Conservation (phyloP, 176 grass and related monocot species). For the Cocos nucifera region DNA sequence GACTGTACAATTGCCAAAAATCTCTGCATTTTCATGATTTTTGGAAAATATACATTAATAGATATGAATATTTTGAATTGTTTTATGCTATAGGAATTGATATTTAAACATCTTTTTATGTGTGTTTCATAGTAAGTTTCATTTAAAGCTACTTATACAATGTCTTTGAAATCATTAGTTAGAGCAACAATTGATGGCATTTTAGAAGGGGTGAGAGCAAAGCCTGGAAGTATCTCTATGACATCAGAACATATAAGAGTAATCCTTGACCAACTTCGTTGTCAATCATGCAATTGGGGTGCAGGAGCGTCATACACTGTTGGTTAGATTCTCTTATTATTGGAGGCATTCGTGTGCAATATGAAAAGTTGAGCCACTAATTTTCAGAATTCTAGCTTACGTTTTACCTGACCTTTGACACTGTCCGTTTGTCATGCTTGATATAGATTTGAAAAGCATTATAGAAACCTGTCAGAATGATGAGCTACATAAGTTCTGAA, state of each 20-base stretch:
- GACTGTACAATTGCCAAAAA: too few relatives aligned
- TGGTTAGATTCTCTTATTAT: constrained; percentile 30
- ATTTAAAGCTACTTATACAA: too few relatives aligned
- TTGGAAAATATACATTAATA: too few relatives aligned
- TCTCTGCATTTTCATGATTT: too few relatives aligned
- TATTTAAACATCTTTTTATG: too few relatives aligned
- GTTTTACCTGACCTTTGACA: constrained; percentile 1
- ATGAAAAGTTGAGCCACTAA: too few relatives aligned
- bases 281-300: constrained; percentile 32
- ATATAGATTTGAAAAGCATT: too few relatives aligned
- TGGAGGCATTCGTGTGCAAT: background rate
- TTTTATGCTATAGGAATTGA: too few relatives aligned
- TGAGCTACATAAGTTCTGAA: constrained; percentile 43
- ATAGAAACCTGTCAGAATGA: constrained; percentile 26
- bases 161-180: constrained; percentile 16
- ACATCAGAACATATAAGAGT: constrained; percentile 58
- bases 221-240: constrained; percentile 62
- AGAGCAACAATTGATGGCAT: constrained; percentile 52
- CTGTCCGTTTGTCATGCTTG: constrained; percentile 11
- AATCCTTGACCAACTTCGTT: constrained; percentile 54
- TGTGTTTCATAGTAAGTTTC: too few relatives aligned
- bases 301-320: constrained; percentile 36
- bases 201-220: constrained; percentile 57
- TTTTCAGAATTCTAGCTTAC: too few relatives aligned
- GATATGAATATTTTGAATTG: too few relatives aligned